A percentile compares a stretch with the other conserved stretches of the same genome.
These are phyloP conservation scores for Crithidia mellificae DNA, from an alignment of 208 protist species.

Conservation along the genomic window DNA sequence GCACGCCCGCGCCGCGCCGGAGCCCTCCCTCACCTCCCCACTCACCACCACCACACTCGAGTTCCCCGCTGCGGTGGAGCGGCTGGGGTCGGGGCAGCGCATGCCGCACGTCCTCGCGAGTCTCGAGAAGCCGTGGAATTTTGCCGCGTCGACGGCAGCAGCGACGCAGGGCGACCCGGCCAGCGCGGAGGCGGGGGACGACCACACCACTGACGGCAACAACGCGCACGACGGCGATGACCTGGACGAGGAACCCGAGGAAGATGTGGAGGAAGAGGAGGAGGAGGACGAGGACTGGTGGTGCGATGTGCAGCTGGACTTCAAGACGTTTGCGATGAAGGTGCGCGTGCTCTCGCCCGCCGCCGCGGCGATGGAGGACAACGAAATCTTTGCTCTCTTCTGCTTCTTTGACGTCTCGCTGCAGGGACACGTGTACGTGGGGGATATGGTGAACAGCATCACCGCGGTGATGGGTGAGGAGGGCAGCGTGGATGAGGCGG, in stretches of 20 bases:
- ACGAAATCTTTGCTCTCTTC: slow-evolving; percentile 77
- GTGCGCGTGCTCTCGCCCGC: slow-evolving; percentile 58
- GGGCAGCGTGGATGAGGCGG: slow-evolving; percentile 36
- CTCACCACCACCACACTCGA: neutral
- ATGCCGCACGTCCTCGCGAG: neutral
- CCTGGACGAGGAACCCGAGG: slow-evolving; percentile 3
- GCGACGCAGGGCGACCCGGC: neutral
- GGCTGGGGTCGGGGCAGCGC: neutral
- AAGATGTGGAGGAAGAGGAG: slow-evolving; percentile 9
- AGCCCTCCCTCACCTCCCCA: neutral
- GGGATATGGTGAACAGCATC: slow-evolving; percentile 56
- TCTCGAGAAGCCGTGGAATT: slow-evolving; percentile 6
- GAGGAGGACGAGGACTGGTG: slow-evolving; percentile 31
- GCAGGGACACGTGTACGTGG: slow-evolving; percentile 67
- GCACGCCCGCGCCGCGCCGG: neutral
- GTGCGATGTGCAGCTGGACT: slow-evolving; percentile 50
- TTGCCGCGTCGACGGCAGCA: neutral
- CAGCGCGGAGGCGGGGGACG: neutral
- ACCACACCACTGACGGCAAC: neutral
- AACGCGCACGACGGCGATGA: slow-evolving; percentile 1
- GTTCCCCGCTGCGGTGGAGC: neutral
- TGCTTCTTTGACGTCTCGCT: slow-evolving; percentile 64
- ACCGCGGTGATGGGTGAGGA: slow-evolving; percentile 37
- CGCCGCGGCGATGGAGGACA: slow-evolving; percentile 67
- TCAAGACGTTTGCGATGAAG: slow-evolving; percentile 66